Conservation (phyloP, 1,284 basidiomycete genomes). For the Xerocomus minutiporus region DNA sequence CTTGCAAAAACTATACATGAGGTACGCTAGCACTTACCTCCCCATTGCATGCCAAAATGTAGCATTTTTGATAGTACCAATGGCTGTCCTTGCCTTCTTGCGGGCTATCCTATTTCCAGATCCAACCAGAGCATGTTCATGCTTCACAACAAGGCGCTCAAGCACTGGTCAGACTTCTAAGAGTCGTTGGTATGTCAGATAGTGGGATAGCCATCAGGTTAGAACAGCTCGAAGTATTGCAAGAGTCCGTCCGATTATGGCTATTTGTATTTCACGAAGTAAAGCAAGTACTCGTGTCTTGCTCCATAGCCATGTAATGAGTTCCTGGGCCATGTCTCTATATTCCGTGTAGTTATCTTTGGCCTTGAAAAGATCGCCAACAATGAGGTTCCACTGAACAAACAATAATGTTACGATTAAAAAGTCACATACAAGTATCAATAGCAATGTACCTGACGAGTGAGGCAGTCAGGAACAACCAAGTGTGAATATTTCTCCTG, state of each 20-base stretch:
- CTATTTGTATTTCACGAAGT: constrained; percentile 15
- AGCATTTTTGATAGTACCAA: constrained; percentile 5
- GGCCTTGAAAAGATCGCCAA: background rate
- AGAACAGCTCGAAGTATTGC: constrained; percentile 21
- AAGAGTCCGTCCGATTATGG: background rate
- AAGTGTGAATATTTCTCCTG: constrained; percentile 1
- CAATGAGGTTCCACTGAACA: constrained; percentile 2
- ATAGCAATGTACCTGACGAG: constrained; percentile 8
- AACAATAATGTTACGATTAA: background rate
- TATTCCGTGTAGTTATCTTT: constrained; percentile 1
- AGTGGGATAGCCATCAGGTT: constrained; percentile 35
- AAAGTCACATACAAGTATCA: background rate
- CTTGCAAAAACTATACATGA: too few species aligned
- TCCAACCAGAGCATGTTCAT: background rate
- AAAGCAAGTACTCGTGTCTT: constrained; percentile 25
- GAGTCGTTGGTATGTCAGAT: constrained; percentile 26
- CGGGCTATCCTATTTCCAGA: background rate
- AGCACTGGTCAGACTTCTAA: constrained; percentile 19
- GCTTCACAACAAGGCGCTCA: constrained; percentile 3
- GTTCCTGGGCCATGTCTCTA: constrained; percentile 16
- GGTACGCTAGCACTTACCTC: background rate
- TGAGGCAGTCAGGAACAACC: constrained; percentile 3
- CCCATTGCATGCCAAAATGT: constrained; percentile 12
- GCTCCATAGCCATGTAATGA: constrained; percentile 29
- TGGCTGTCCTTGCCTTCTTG: constrained; percentile 1